Percentiles rank a stretch among this genome's conserved stretches.
Conservation (phyloP, 1,284 basidiomycete genomes). For the Quambalaria eucalypti region DNA sequence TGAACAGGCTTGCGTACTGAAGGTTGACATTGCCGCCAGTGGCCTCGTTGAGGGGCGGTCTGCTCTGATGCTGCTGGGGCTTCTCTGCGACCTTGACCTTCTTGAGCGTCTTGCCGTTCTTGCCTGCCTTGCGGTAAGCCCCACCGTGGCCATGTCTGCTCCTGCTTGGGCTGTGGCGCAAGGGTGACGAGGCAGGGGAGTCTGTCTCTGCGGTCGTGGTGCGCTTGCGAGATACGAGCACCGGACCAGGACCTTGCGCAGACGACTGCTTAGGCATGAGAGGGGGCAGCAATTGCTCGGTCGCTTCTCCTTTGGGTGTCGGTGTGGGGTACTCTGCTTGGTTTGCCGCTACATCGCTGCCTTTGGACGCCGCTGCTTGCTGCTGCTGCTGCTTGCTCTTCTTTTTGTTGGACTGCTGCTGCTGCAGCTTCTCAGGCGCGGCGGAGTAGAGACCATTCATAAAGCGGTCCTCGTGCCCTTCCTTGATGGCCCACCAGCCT, state of each 20-base stretch:
- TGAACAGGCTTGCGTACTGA: neutral
- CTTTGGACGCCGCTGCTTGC: neutral
- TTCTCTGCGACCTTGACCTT: neutral
- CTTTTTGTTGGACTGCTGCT: neutral
- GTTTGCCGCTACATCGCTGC: too few species aligned
- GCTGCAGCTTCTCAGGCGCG: slow-evolving; percentile 10
- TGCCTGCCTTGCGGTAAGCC: slow-evolving; percentile 2
- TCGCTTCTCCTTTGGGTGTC: too few species aligned
- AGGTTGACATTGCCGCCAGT: neutral
- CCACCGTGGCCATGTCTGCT: too few species aligned
- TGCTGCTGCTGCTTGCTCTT: neutral
- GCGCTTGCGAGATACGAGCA: too few species aligned
- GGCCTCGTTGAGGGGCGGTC: neutral
- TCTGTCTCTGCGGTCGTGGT: too few species aligned
- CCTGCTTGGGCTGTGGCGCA: slow-evolving; percentile 8
- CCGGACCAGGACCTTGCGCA: too few species aligned
- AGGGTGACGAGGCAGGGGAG: neutral
- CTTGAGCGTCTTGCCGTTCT: neutral
- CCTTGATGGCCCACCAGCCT: slow-evolving; percentile 48
- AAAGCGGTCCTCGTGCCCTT: slow-evolving; percentile 43
- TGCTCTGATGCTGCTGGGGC: neutral
- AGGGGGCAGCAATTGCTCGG: too few species aligned
- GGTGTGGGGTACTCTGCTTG: too few species aligned
- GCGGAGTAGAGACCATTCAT: slow-evolving; percentile 33
- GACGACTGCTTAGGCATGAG: too few species aligned